These are phyloP conservation scores for Amylostereum chailletii DNA, from an alignment of 1,284 basidiomycete species.

Conservation along the genomic window DNA sequence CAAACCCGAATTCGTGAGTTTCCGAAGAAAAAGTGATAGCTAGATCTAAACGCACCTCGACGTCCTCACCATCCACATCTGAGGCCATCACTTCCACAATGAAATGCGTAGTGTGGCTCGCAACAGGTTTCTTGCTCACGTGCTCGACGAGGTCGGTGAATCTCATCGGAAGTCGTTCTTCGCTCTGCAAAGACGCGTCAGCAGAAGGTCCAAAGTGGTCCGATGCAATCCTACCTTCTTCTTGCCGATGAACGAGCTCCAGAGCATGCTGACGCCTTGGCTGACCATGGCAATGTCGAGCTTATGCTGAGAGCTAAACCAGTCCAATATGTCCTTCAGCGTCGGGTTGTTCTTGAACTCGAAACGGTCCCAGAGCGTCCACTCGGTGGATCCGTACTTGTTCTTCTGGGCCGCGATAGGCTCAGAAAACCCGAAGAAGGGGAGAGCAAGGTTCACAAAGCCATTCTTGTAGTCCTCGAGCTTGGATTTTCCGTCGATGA, in stretches of 20 bases:
- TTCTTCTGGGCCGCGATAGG: constrained; percentile 89
- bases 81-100: constrained; percentile 93
- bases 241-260: constrained; percentile 87
- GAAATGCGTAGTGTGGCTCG: constrained; percentile 72
- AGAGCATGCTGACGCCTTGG: constrained; percentile 96
- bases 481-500: constrained; percentile 92
- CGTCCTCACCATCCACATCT: constrained; percentile 85
- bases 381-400: constrained; percentile 83
- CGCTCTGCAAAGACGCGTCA: constrained; percentile 41
- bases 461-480: constrained; percentile 98
- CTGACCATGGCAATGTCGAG: constrained; percentile 95
- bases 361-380: constrained; percentile 99
- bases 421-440: constrained; percentile 99
- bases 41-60: constrained; percentile 46
- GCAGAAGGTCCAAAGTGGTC: too few species aligned
- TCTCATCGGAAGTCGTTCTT: constrained; percentile 82
- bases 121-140: constrained; percentile 90
- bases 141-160: constrained; percentile 89
- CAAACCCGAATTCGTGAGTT: background rate
- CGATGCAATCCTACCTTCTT: constrained; percentile 63
- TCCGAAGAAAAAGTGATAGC: background rate
- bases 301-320: constrained; percentile 81
- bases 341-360: constrained; percentile 88
- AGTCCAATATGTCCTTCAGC: constrained; percentile 78
- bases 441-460: constrained; percentile 95